Percentiles rank a stretch among this genome's conserved stretches.
Conservation (phyloP, 257 asterid species). For the Knoxia roxburghii region DNA sequence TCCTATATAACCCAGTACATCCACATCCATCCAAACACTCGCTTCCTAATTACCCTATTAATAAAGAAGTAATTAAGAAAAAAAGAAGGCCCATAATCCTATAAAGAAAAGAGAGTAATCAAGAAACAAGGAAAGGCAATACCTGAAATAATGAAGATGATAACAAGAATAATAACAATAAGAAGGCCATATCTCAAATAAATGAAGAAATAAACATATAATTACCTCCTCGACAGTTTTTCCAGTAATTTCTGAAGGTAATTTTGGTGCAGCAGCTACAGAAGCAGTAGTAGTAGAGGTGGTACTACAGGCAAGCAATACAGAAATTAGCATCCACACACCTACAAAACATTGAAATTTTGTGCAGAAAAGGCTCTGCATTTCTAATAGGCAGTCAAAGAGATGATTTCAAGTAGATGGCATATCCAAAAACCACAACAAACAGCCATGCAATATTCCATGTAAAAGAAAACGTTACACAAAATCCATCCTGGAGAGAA, state of each 20-base stretch:
- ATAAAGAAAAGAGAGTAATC: too few relatives aligned
- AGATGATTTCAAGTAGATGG: background rate
- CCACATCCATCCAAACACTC: too few relatives aligned
- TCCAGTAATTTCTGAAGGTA: conserved; percentile 95
- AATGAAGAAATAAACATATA: background rate
- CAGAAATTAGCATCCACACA: conserved; percentile 11
- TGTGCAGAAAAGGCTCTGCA: background rate
- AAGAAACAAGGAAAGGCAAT: too few relatives aligned
- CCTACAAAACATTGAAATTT: background rate
- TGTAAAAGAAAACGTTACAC: too few relatives aligned
- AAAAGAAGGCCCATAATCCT: too few relatives aligned
- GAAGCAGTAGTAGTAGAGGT: conserved; percentile 44
- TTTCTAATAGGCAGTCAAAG: background rate
- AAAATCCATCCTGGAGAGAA: background rate
- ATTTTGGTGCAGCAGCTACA: conserved; percentile 51
- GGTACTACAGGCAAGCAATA: conserved; percentile 44
- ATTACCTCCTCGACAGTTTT: conserved; percentile 93
- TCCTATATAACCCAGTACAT: too few relatives aligned
- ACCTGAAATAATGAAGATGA: too few relatives aligned
- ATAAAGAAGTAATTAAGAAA: background rate
- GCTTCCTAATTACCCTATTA: too few relatives aligned
- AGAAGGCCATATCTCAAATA: background rate
- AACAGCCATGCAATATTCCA: background rate
- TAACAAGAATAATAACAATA: too few relatives aligned
- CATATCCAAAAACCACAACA: background rate